These are phyloP conservation scores for Ascochyta clinopodiicola DNA, from an alignment of 2,329 filamentous ascomycete genomes.

Conservation along the genomic window DNA sequence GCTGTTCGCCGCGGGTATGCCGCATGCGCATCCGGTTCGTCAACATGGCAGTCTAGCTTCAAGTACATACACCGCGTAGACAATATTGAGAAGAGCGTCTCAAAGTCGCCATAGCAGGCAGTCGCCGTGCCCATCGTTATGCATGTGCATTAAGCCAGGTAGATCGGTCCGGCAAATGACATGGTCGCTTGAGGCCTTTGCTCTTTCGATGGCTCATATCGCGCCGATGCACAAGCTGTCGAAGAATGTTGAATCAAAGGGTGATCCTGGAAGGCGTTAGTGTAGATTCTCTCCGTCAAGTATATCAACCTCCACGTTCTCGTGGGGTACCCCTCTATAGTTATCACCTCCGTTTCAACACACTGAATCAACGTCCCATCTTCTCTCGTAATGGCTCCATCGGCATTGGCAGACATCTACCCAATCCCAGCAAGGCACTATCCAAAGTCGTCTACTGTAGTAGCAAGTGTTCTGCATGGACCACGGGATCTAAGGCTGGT, in stretches of 20 bases:
- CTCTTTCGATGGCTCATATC: slow-evolving; percentile 45
- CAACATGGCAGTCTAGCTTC: slow-evolving; percentile 44
- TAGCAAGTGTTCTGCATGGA: slow-evolving; percentile 52
- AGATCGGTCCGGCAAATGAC: slow-evolving; percentile 49
- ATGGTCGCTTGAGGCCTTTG: slow-evolving; percentile 40
- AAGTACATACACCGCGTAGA: slow-evolving; percentile 37
- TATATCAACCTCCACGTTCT: slow-evolving; percentile 49
- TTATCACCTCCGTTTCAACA: slow-evolving; percentile 34
- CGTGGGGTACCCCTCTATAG: slow-evolving; percentile 45
- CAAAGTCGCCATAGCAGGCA: slow-evolving; percentile 39
- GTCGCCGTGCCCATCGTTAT: slow-evolving; percentile 39
- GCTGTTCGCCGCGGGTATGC: slow-evolving; percentile 17
- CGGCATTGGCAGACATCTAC: slow-evolving; percentile 49
- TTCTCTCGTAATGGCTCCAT: slow-evolving; percentile 50
- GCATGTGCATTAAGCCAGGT: slow-evolving; percentile 46
- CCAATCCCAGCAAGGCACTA: slow-evolving; percentile 49
- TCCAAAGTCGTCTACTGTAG: slow-evolving; percentile 45
- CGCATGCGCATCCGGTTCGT: slow-evolving; percentile 24
- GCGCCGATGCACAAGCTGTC: slow-evolving; percentile 44
- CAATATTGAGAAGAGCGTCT: slow-evolving; percentile 46
- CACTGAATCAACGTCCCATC: slow-evolving; percentile 23
- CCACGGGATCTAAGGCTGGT: slow-evolving; percentile 53
- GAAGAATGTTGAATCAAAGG: slow-evolving; percentile 31
- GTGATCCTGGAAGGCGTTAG: slow-evolving; percentile 37
- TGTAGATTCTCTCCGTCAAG: slow-evolving; percentile 36